Percentiles rank a stretch among this genome's conserved stretches.
These are phyloP conservation scores for Lycium barbarum DNA, from an alignment of 257 asterid species.

Conservation along the genomic window DNA sequence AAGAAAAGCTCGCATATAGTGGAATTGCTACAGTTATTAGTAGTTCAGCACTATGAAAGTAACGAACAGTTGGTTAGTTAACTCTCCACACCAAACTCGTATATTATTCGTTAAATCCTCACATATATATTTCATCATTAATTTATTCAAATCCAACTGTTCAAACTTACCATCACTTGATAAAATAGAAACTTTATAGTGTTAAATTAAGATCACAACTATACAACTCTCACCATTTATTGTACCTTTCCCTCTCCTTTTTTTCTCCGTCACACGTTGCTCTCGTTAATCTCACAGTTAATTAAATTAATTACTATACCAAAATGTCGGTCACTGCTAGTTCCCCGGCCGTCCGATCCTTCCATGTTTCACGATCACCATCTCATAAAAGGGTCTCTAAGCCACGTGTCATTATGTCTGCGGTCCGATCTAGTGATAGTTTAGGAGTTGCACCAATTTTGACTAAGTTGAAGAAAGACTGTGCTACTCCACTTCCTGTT, in stretches of 20 bases:
- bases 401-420: constrained; percentile 45
- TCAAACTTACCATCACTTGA: constrained; percentile 38
- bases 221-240: constrained; percentile 21
- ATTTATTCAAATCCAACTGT: constrained; percentile 31
- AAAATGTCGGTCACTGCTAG: constrained; percentile 57
- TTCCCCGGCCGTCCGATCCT: constrained; percentile 51
- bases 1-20: too few species aligned
- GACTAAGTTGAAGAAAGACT: constrained; percentile 66
- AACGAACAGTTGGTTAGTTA: constrained; percentile 28
- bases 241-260: constrained; percentile 17
- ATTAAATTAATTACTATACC: background rate
- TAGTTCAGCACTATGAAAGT: background rate
- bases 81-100: background rate
- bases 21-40: too few species aligned
- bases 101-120: background rate
- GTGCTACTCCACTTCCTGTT: constrained; percentile 75
- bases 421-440: constrained; percentile 47
- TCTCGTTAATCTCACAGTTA: constrained; percentile 42
- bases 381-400: constrained; percentile 23
- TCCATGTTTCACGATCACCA: constrained; percentile 42
- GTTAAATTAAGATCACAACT: constrained; percentile 15
- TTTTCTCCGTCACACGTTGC: constrained; percentile 32
- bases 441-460: constrained; percentile 50
- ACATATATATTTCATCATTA: background rate
- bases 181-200: constrained; percentile 15